Evolutionary conservation across 208 protist genomes (phyloP).

Genomic region (Blechomonas ayalai): DNA sequence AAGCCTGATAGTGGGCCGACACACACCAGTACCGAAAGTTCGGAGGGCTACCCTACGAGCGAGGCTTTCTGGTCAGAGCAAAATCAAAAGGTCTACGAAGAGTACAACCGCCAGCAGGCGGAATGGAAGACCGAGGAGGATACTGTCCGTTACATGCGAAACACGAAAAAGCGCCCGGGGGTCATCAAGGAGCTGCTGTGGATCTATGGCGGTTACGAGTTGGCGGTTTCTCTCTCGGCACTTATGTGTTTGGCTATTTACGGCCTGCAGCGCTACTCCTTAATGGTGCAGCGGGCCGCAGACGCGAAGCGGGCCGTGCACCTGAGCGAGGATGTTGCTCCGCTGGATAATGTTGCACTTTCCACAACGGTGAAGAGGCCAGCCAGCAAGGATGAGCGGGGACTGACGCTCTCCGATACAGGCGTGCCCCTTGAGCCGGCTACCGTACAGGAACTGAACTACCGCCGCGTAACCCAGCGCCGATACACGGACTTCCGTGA

Average conservation of each 20-base stretch:
- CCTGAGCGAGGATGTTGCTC: too few species aligned
- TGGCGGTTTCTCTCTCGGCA: constrained; percentile 30
- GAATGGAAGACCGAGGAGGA: constrained; percentile 2
- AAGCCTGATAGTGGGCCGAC: neutral
- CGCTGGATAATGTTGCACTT: too few species aligned
- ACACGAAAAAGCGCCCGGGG: neutral
- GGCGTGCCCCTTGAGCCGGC: constrained; percentile 10
- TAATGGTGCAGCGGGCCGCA: too few species aligned
- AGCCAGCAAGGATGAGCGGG: constrained; percentile 15
- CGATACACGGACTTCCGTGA: constrained; percentile 73
- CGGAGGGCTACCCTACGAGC: constrained; percentile 5
- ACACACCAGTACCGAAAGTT: neutral
- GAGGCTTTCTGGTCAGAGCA: constrained; percentile 46
- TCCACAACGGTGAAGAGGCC: constrained; percentile 13
- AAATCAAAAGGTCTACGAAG: constrained; percentile 22
- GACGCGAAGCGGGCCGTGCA: too few species aligned
- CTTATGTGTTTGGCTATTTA: constrained; percentile 35
- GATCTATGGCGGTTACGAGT: constrained; percentile 38
- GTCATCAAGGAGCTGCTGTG: constrained; percentile 14
- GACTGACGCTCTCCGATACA: constrained; percentile 5
- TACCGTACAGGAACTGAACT: constrained; percentile 23
- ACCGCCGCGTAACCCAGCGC: constrained; percentile 61
- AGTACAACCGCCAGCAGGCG: constrained; percentile 7
- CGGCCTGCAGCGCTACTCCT: constrained; percentile 43
- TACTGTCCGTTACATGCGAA: too few species aligned